These are phyloP conservation scores for Diplocarpon mali DNA, from an alignment of 2,329 filamentous ascomycete species.

Conservation along the genomic window DNA sequence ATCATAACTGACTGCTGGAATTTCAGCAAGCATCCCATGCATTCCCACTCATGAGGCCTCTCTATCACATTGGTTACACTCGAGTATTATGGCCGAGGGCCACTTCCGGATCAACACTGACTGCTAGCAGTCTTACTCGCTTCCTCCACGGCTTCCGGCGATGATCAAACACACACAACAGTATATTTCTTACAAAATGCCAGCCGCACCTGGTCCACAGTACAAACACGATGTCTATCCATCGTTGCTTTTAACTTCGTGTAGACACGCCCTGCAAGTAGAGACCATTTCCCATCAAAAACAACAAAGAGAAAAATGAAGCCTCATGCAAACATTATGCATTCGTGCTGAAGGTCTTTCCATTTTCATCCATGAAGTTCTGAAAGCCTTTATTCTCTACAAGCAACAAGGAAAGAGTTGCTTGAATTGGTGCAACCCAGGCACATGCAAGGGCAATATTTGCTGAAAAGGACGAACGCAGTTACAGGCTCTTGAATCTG, in stretches of 20 bases:
- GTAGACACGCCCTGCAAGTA: neutral
- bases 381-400: neutral
- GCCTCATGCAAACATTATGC: conserved; percentile 11
- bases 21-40: neutral
- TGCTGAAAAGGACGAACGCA: neutral
- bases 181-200: conserved; percentile 11
- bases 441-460: neutral
- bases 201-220: conserved; percentile 1
- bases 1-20: neutral
- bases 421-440: too few relatives aligned
- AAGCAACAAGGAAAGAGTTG: neutral
- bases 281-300: conserved; percentile 4
- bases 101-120: too few relatives aligned
- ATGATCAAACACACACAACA: conserved; percentile 1
- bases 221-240: conserved; percentile 12
- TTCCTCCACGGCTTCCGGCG: neutral
- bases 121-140: neutral
- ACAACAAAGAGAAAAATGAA: conserved; percentile 2
- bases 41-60: too few relatives aligned
- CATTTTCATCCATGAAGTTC: neutral
- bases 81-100: too few relatives aligned
- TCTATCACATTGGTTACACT: too few relatives aligned
- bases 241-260: conserved; percentile 3
- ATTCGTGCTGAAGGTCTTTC: conserved; percentile 3
- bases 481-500: conserved; percentile 10